A percentile compares a stretch with the other conserved stretches of the same genome.
phyloP scores from a whole-genome alignment of 495 filamentous ascomycete species.

The Corynascus novoguineensis region DNA sequence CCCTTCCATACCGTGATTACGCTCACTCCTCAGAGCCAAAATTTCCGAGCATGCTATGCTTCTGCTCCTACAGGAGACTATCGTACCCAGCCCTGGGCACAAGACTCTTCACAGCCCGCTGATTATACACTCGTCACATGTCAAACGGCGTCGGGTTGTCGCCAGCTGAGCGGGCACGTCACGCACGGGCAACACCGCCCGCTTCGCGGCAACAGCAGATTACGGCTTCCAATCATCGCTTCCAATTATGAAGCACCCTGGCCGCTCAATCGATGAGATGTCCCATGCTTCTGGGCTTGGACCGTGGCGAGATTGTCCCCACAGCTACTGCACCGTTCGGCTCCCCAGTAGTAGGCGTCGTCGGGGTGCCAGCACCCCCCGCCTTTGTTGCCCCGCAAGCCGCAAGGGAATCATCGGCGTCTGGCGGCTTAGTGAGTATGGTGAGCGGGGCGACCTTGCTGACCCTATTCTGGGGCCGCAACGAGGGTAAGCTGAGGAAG shows the following conservation, averaged over 20 bases:
- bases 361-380: neutral
- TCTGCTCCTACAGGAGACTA: too few relatives aligned
- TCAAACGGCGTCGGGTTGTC: too few relatives aligned
- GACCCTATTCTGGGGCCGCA: slow-evolving; percentile 21
- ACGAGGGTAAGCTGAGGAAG: slow-evolving; percentile 19
- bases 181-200: too few relatives aligned
- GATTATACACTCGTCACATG: too few relatives aligned
- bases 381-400: neutral
- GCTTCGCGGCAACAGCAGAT: too few relatives aligned
- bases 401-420: neutral
- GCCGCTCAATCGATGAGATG: slow-evolving; percentile 35
- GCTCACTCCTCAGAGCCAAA: too few relatives aligned
- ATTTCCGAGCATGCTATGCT: too few relatives aligned
- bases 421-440: neutral
- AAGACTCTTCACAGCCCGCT: too few relatives aligned
- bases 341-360: neutral
- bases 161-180: too few relatives aligned
- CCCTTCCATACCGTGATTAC: too few relatives aligned
- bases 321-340: neutral
- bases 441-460: slow-evolving; percentile 9
- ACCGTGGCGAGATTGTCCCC: slow-evolving; percentile 40
- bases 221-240: neutral
- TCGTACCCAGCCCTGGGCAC: too few relatives aligned
- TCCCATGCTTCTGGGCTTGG: slow-evolving; percentile 39
- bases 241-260: neutral